Conservation (phyloP, 371 early-diverging fungal genomes). For the Circinella minor region DNA sequence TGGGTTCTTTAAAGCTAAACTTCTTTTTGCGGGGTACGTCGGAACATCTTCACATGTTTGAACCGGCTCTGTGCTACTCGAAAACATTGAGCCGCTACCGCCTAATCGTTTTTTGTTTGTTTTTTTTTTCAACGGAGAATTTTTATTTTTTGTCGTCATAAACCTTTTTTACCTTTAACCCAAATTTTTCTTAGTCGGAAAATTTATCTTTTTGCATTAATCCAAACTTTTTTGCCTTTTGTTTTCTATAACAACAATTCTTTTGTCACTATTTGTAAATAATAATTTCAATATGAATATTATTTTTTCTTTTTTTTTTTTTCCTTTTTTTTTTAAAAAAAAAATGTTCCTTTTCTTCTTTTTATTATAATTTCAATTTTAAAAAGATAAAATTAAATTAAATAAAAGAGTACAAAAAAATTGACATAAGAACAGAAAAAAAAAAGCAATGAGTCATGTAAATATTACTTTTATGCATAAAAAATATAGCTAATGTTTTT, state of each 20-base stretch:
- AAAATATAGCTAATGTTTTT: no score
- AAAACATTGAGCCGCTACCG: conserved; percentile 10
- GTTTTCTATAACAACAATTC: no score
- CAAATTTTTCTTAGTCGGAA: background rate
- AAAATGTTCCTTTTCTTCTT: no score
- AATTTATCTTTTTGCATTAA: conserved; percentile 9
- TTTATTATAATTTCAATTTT: no score
- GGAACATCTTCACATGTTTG: conserved; percentile 8
- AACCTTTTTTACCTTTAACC: background rate
- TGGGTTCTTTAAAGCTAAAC: background rate
- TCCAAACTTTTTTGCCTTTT: background rate
- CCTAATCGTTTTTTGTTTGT: conserved; percentile 2
- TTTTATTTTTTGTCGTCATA: background rate
- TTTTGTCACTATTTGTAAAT: no score
- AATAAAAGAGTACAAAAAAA: no score
- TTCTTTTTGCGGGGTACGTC: conserved; percentile 11
- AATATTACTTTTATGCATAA: background rate
- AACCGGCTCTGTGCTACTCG: conserved; percentile 9
- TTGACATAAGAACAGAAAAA: no score
- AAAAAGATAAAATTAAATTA: no score
- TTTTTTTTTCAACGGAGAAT: conserved; percentile 3
- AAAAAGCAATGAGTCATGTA: conserved; percentile 1
- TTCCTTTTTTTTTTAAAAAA: no score
- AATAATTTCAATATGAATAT: no score
- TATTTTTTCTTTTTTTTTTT: no score